A percentile compares a stretch with the other conserved stretches of the same genome.
Conservation (phyloP, 1,284 basidiomycete genomes). For the Trichosporon inkin region DNA sequence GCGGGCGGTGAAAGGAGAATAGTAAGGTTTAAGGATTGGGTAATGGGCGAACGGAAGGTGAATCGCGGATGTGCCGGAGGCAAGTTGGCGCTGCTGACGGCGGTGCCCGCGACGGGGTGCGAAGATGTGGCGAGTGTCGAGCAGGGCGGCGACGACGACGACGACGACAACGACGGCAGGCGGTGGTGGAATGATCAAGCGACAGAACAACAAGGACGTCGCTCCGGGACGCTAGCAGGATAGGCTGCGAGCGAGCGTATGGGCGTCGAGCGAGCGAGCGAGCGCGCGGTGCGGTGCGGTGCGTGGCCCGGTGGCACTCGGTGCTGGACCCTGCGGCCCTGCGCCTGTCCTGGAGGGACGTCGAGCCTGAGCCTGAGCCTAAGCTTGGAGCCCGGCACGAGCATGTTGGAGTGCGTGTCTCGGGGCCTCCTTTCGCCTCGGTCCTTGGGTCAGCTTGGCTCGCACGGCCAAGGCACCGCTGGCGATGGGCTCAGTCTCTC, state of each 20-base stretch:
- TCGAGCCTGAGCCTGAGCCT: not conserved
- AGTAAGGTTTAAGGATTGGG: not conserved
- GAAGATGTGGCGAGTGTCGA: not conserved
- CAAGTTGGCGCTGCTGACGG: not conserved
- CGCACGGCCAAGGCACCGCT: no score
- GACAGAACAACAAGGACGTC: not conserved
- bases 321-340: no score
- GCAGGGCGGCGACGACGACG: not conserved
- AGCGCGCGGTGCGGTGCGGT: not conserved
- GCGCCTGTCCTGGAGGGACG: no score
- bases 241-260: not conserved
- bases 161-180: not conserved
- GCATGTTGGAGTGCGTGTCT: no score
- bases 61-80: not conserved
- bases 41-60: not conserved
- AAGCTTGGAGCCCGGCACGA: not conserved
- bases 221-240: not conserved
- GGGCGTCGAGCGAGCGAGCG: no score
- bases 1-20: slow-evolving; percentile 6
- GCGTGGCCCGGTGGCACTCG: no score
- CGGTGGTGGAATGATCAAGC: slow-evolving; percentile 1
- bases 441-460: no score
- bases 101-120: not conserved
- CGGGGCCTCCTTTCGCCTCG: no score
- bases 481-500: no score